Evolutionary conservation across 768 basidiomycete species (phyloP).

Genomic region (Clavulina sp.): DNA sequence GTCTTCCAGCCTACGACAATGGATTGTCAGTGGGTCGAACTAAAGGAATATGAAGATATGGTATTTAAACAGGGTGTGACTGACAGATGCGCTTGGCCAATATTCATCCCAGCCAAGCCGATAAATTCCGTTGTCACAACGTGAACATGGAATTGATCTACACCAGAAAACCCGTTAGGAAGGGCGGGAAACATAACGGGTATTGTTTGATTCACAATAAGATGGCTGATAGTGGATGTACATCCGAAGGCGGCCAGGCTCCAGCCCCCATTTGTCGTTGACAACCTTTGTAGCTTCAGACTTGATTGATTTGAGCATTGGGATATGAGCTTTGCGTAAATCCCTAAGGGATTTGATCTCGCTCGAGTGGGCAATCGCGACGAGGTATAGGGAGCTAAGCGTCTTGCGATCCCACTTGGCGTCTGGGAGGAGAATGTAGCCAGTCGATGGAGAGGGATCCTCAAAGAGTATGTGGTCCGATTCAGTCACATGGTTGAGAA

Average conservation of each 20-base stretch:
- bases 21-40: neutral
- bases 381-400: constrained; percentile 64
- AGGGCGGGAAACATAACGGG: neutral
- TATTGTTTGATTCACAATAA: constrained; percentile 48
- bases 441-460: constrained; percentile 28
- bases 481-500: constrained; percentile 62
- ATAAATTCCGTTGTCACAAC: constrained; percentile 64
- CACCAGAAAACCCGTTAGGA: neutral
- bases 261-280: constrained; percentile 47
- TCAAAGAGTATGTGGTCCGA: constrained; percentile 52
- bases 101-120: constrained; percentile 48
- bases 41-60: neutral
- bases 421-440: constrained; percentile 77
- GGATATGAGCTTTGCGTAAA: constrained; percentile 43
- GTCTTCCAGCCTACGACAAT: constrained; percentile 50
- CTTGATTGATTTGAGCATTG: constrained; percentile 48
- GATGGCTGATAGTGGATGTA: constrained; percentile 92
- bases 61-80: neutral
- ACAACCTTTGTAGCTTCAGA: constrained; percentile 35
- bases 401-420: constrained; percentile 90
- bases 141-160: constrained; percentile 92
- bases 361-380: constrained; percentile 51
- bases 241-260: constrained; percentile 45
- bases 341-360: constrained; percentile 60
- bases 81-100: constrained; percentile 76